phyloP scores from a whole-genome alignment of 208 protist genomes.

The Spongospora subterranea region DNA sequence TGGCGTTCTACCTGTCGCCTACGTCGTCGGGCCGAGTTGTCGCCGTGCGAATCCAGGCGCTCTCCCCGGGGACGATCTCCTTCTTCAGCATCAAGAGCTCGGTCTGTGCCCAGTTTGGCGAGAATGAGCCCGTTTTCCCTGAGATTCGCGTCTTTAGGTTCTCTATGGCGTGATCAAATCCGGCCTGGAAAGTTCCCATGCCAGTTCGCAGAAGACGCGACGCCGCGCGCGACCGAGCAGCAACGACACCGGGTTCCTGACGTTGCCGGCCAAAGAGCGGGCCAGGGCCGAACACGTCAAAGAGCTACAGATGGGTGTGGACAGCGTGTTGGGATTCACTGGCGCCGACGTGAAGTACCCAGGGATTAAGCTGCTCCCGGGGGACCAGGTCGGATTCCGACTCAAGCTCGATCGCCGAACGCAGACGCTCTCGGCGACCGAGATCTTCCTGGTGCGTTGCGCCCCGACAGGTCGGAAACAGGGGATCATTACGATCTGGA shows the following conservation, averaged over 20 bases:
- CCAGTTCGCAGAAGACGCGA: slow-evolving; percentile 42
- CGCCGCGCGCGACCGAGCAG: slow-evolving; percentile 16
- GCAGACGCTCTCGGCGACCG: not conserved
- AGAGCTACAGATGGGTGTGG: not conserved
- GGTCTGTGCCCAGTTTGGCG: not conserved
- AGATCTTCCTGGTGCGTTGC: slow-evolving; percentile 42
- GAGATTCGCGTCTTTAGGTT: not conserved
- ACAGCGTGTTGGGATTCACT: not conserved
- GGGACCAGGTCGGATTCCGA: slow-evolving; percentile 49
- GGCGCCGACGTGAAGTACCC: slow-evolving; percentile 53
- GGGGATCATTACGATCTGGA: slow-evolving; percentile 40
- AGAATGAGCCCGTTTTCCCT: not conserved
- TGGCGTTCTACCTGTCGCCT: not conserved
- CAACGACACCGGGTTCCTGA: not conserved
- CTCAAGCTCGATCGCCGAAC: slow-evolving; percentile 37
- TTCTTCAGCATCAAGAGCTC: slow-evolving; percentile 23
- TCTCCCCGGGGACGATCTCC: slow-evolving; percentile 28
- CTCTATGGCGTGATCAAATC: not conserved
- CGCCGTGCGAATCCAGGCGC: not conserved
- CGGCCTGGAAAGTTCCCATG: not conserved
- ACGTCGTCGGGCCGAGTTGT: not conserved
- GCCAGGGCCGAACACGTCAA: not conserved
- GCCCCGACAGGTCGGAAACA: not conserved
- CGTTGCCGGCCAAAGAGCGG: slow-evolving; percentile 13
- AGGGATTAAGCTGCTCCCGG: slow-evolving; percentile 33